phyloP scores from a whole-genome alignment of 1,284 basidiomycete genomes.

The Singerocomus rubriflavus region DNA sequence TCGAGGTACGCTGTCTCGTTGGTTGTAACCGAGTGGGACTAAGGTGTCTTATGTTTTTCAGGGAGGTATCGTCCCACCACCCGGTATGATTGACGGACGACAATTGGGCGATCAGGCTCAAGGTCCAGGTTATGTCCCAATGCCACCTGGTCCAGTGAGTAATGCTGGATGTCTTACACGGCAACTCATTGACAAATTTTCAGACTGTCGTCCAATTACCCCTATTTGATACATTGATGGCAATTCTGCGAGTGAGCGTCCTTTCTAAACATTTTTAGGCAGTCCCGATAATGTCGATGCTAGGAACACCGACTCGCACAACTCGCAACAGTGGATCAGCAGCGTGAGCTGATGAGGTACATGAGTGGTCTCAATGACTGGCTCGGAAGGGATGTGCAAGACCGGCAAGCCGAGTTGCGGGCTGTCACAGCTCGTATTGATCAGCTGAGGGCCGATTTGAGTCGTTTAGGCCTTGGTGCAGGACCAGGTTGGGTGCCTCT shows the following conservation, averaged over 20 bases:
- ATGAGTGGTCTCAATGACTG: conserved; percentile 69
- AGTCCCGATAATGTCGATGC: conserved; percentile 6
- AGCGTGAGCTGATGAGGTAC: conserved; percentile 73
- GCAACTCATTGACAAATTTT: conserved; percentile 3
- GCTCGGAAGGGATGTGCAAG: conserved; percentile 69
- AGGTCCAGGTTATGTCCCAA: conserved; percentile 32
- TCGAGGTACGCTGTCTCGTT: conserved; percentile 15
- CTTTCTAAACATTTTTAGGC: neutral
- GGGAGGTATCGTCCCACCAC: conserved; percentile 28
- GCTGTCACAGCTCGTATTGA: conserved; percentile 63
- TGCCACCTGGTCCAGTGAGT: conserved; percentile 33
- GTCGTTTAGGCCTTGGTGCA: conserved; percentile 29
- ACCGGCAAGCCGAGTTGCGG: conserved; percentile 69
- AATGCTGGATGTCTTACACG: neutral
- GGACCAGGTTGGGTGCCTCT: conserved; percentile 17
- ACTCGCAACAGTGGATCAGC: conserved; percentile 69
- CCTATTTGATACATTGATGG: conserved; percentile 55
- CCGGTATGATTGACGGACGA: conserved; percentile 17
- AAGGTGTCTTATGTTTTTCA: conserved; percentile 10
- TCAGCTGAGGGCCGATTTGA: conserved; percentile 51
- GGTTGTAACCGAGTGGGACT: neutral
- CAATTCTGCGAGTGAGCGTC: conserved; percentile 55
- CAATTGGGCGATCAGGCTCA: conserved; percentile 16
- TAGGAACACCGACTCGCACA: conserved; percentile 74
- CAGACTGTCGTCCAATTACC: conserved; percentile 60